Percentiles rank a stretch among this genome's conserved stretches.
These are phyloP conservation scores for Pseudognaphalium luteoalbum DNA, from an alignment of 129 eudicot genomes.

Conservation along the genomic window DNA sequence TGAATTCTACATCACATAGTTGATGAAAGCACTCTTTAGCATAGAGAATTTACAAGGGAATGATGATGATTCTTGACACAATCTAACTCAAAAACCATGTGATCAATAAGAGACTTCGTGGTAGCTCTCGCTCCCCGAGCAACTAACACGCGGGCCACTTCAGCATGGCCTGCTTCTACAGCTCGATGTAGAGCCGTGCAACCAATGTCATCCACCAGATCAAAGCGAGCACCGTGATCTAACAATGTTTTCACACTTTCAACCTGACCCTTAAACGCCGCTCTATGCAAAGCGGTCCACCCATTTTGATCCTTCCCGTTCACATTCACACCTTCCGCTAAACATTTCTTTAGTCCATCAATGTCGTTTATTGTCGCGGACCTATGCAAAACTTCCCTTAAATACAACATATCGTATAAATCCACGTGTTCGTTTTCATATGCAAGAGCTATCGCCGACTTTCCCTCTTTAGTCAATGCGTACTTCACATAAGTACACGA, in stretches of 20 bases:
- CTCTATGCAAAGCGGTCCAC: slow-evolving; percentile 78
- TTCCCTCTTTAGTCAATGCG: slow-evolving; percentile 48
- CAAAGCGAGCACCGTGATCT: slow-evolving; percentile 56
- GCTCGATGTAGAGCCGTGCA: slow-evolving; percentile 60
- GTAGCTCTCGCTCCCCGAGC: slow-evolving; percentile 64
- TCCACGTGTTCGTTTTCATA: slow-evolving; percentile 46
- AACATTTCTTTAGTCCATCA: slow-evolving; percentile 38
- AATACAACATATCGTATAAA: slow-evolving; percentile 46
- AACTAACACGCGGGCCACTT: slow-evolving; percentile 44
- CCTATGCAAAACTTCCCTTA: slow-evolving; percentile 50
- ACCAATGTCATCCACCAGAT: slow-evolving; percentile 47
- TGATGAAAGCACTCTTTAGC: background rate
- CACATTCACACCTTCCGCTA: slow-evolving; percentile 53
- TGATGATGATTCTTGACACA: slow-evolving; percentile 37
- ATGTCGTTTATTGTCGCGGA: slow-evolving; percentile 54
- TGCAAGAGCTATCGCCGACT: slow-evolving; percentile 60
- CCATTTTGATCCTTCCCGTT: slow-evolving; percentile 69
- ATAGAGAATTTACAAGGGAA: slow-evolving; percentile 36
- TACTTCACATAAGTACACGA: slow-evolving; percentile 44
- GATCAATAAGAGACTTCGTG: slow-evolving; percentile 43
- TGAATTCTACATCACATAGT: background rate
- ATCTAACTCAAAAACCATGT: slow-evolving; percentile 39
- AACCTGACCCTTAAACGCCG: slow-evolving; percentile 57
- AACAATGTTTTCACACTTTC: slow-evolving; percentile 58
- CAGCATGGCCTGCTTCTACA: slow-evolving; percentile 48